Base-by-base conservation (phyloP, 2,329 filamentous ascomycete species). In the Fusarium phyllophilum region DNA sequence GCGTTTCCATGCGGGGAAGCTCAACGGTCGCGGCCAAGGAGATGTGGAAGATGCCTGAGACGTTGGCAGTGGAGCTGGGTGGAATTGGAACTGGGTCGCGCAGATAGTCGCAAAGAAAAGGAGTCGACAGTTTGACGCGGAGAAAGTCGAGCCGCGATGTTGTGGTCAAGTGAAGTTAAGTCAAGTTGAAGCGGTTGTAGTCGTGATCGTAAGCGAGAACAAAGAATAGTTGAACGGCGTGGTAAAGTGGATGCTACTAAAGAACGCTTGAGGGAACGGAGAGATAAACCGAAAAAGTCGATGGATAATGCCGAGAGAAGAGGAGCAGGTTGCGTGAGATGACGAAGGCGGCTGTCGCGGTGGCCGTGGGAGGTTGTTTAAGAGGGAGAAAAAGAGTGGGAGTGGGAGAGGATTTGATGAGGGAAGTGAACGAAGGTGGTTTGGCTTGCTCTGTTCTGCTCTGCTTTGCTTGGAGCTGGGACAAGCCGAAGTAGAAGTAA, bases 1-100 rank as follows among this genome's bases (percentile, higher is more conserved):
- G 73, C 70, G 70, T 72, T 73, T 77, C 55, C 65, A 76, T 65
- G 72, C 72, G 72, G 73, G 71, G 68, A 65, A 63, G 58, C 54
- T 52, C 44, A 56, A 62, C 24, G 58, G 62, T 73, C 62, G 67
- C 62, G 67, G 56, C 46, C 66, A 66, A 59, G 59, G 42, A 59
- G 64, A 71, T 62, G 66, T 62, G 61, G 46, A 62, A 75, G 59
- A 42, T 61, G 29, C 33, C 66, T 42, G 39, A 57, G 49, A 45
- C 42, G 44, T 52, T 57, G 64, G 31, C 29, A 17, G 63, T 66
- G 44, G 65, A 70, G 61, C 42, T 45, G 22, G 39, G 38, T 55
- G 64, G 49, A 67, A 59, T 68, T 52, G 51, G 20, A 33, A 70
- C 44, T 44, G 38, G 39, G 46, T 69, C 69, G 69, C 69, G 69